phyloP scores from a whole-genome alignment of 129 eudicot genomes.

The Escallonia rubra region DNA sequence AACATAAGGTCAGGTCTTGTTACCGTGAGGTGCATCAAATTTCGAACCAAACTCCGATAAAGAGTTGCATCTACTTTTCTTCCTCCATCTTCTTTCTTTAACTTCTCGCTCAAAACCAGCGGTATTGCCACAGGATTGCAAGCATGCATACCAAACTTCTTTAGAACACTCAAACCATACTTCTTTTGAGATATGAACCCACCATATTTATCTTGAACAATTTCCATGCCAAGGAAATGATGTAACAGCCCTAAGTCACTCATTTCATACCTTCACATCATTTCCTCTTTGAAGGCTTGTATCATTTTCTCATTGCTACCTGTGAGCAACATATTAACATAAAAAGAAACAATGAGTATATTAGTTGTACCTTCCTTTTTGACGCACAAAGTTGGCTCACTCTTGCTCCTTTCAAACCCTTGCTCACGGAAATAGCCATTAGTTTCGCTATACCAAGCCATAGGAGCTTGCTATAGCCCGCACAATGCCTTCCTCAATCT shows the following conservation, averaged over 20 bases:
- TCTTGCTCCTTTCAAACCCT: background rate
- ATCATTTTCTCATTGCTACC: no score
- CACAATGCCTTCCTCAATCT: conserved; percentile 20
- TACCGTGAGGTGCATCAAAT: background rate
- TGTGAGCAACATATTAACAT: no score
- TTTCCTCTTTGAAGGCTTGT: no score
- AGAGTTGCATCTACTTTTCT: background rate
- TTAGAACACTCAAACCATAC: background rate
- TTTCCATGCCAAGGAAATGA: background rate
- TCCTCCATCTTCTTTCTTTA: conserved; percentile 8
- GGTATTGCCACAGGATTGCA: background rate
- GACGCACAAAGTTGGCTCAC: background rate
- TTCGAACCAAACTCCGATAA: background rate
- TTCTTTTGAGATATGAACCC: background rate
- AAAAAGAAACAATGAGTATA: background rate
- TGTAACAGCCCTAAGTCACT: background rate
- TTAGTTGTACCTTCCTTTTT: background rate
- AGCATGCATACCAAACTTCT: background rate
- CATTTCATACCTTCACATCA: no score
- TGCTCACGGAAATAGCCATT: background rate
- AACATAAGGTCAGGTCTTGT: background rate
- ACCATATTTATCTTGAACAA: background rate
- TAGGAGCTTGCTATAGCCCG: conserved; percentile 21
- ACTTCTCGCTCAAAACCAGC: background rate
- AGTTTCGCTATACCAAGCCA: conserved; percentile 1